These are phyloP conservation scores for Chaetomiaceae sp. DNA, from an alignment of 2,329 filamentous ascomycete genomes.

Conservation along the genomic window DNA sequence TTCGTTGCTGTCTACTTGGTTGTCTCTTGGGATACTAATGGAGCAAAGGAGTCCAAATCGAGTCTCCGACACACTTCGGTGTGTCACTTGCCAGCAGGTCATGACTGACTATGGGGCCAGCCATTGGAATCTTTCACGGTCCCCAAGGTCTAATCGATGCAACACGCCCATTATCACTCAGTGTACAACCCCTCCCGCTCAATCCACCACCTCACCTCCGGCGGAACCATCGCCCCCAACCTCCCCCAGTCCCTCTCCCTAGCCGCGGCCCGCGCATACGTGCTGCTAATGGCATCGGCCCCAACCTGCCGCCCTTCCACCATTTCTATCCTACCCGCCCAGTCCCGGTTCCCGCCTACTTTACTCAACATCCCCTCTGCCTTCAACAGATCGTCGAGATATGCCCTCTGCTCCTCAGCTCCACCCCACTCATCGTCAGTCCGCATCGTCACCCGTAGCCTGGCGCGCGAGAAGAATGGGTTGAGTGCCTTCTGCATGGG, in stretches of 20 bases:
- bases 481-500: constrained; percentile 52
- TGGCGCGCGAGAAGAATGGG: constrained; percentile 60
- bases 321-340: constrained; percentile 58
- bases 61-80: too few species aligned
- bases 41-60: too few species aligned
- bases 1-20: too few species aligned
- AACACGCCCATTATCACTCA: constrained; percentile 3
- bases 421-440: constrained; percentile 57
- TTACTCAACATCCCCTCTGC: constrained; percentile 43
- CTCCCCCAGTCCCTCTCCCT: constrained; percentile 41
- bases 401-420: constrained; percentile 49
- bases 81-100: too few species aligned
- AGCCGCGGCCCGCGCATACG: constrained; percentile 57
- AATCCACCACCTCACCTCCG: constrained; percentile 55
- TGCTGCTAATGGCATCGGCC: constrained; percentile 50
- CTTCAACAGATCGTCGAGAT: constrained; percentile 46
- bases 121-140: too few species aligned
- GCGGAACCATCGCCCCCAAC: constrained; percentile 52
- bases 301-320: constrained; percentile 45
- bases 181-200: constrained; percentile 52
- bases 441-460: constrained; percentile 60
- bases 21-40: too few species aligned
- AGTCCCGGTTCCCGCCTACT: constrained; percentile 52
- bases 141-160: too few species aligned
- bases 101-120: too few species aligned